These are phyloP conservation scores for Bruguiera gymnorhiza DNA, from an alignment of 345 rosid genomes.

Conservation along the genomic window DNA sequence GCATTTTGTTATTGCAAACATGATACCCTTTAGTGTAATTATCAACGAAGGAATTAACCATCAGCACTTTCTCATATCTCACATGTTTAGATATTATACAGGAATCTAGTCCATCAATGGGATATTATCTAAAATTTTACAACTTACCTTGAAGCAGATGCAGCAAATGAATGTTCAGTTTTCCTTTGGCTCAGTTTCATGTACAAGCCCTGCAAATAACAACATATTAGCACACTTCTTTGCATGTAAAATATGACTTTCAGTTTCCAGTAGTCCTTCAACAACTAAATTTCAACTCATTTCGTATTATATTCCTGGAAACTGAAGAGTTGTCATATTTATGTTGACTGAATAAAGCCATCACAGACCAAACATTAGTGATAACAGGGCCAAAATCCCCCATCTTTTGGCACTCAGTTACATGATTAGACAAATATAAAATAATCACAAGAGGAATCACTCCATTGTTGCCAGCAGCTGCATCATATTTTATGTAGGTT, in stretches of 20 bases:
- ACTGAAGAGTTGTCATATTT: background rate
- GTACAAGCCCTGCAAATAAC: slow-evolving; percentile 71
- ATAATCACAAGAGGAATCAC: background rate
- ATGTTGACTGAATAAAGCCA: background rate
- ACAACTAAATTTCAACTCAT: background rate
- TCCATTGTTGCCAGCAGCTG: background rate
- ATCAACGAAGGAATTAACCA: background rate
- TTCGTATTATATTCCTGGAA: background rate
- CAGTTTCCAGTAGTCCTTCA: no score
- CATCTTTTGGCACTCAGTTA: background rate
- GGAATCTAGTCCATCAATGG: background rate
- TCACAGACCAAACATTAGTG: background rate
- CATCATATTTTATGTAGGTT: background rate
- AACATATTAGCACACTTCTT: background rate
- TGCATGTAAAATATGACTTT: no score
- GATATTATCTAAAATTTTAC: slow-evolving; percentile 1
- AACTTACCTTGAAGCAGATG: slow-evolving; percentile 36
- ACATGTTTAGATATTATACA: background rate
- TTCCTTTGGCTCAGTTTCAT: slow-evolving; percentile 61
- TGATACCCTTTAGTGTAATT: background rate
- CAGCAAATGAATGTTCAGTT: slow-evolving; percentile 19
- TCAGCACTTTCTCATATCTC: background rate
- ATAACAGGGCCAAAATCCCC: background rate
- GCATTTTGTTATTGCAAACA: background rate
- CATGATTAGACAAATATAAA: background rate